These are phyloP conservation scores for Sporothrix pseudoabietina DNA, from an alignment of 2,329 filamentous ascomycete genomes.

Conservation along the genomic window DNA sequence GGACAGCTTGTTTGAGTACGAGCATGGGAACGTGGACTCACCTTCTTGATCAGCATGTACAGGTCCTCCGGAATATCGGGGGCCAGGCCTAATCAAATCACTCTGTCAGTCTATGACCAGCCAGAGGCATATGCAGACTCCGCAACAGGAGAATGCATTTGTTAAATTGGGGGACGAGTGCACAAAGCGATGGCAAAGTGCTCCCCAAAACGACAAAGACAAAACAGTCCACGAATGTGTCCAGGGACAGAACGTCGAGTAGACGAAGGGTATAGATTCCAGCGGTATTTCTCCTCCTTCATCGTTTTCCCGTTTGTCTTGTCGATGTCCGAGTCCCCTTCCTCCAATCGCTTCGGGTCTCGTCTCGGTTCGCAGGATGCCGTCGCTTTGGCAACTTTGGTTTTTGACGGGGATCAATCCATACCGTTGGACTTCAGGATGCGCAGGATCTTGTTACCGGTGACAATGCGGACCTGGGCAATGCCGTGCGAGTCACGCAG, in stretches of 20 bases:
- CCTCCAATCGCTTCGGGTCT: background rate
- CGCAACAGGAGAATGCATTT: background rate
- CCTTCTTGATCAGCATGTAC: conserved; percentile 99
- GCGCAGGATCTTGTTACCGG: conserved; percentile 99
- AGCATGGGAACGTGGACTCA: conserved; percentile 45
- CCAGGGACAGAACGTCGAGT: background rate
- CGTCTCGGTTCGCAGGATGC: conserved; percentile 6
- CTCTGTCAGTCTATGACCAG: conserved; percentile 91
- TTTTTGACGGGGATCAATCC: conserved; percentile 49
- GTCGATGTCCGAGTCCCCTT: background rate
- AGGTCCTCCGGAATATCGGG: conserved; percentile 99
- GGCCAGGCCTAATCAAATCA: conserved; percentile 86
- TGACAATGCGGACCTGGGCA: conserved; percentile 96
- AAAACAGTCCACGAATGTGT: background rate
- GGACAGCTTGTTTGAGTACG: too few relatives aligned
- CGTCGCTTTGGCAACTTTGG: background rate
- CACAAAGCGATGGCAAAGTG: conserved; percentile 8
- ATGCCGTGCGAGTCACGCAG: conserved; percentile 98
- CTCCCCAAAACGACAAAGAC: background rate
- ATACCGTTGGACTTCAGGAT: conserved; percentile 98
- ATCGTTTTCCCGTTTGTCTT: background rate
- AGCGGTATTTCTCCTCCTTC: background rate
- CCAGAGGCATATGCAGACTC: conserved; percentile 67
- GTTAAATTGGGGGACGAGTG: background rate
- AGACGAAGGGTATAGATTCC: background rate